phyloP scores from a whole-genome alignment of 805 yeast genomes.

The Wickerhamomyces rabaulensis region DNA sequence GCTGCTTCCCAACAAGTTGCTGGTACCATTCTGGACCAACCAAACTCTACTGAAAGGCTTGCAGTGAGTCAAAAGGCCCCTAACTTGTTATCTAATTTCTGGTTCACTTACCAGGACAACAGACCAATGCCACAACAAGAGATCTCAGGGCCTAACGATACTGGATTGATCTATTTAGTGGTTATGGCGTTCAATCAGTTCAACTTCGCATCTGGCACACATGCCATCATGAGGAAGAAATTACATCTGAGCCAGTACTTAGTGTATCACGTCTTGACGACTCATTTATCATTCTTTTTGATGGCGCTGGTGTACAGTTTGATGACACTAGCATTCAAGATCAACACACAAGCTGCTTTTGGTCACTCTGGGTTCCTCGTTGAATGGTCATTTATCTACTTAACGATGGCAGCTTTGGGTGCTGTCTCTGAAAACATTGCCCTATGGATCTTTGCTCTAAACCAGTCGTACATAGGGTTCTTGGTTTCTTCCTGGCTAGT shows the following conservation, averaged over 20 bases:
- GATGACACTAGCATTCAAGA: constrained; percentile 58
- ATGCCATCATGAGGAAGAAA: constrained; percentile 26
- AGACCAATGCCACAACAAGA: constrained; percentile 40
- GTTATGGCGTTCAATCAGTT: constrained; percentile 67
- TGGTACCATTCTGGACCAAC: constrained; percentile 10
- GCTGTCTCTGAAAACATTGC: constrained; percentile 59
- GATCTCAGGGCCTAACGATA: constrained; percentile 54
- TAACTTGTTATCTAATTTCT: constrained; percentile 11
- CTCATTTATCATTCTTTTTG: constrained; percentile 45
- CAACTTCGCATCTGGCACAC: constrained; percentile 47
- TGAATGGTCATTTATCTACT: constrained; percentile 53
- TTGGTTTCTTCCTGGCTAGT: constrained; percentile 66
- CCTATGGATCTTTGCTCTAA: constrained; percentile 38
- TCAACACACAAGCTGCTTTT: constrained; percentile 45
- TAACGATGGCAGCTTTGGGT: constrained; percentile 67
- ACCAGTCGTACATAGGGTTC: constrained; percentile 61
- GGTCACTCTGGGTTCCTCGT: constrained; percentile 63
- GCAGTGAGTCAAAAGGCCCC: constrained; percentile 24
- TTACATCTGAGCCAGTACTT: constrained; percentile 31
- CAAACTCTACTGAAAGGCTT: constrained; percentile 2
- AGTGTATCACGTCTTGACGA: constrained; percentile 39
- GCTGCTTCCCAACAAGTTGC: constrained; percentile 20
- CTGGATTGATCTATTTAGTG: constrained; percentile 62
- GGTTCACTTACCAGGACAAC: constrained; percentile 30
- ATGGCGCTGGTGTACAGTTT: constrained; percentile 49